These are phyloP conservation scores for Russula emetica DNA, from an alignment of 768 basidiomycete genomes.

Conservation along the genomic window DNA sequence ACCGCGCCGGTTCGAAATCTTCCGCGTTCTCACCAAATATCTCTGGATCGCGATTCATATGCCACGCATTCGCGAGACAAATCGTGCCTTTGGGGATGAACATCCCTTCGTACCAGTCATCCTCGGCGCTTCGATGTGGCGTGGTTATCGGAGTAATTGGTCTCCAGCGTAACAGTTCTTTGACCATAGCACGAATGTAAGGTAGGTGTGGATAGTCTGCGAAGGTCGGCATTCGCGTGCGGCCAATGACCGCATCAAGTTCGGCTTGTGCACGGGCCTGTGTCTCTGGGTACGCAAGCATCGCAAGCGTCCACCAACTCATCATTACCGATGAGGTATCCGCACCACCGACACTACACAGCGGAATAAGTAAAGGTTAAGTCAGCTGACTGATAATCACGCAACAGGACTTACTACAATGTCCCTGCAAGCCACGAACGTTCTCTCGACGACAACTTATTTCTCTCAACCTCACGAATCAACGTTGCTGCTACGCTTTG, in stretches of 20 bases:
- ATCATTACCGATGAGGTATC: neutral
- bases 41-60: constrained; percentile 30
- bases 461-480: too few relatives aligned
- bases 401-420: neutral
- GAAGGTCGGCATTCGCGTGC: constrained; percentile 1
- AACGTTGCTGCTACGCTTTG: neutral
- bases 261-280: neutral
- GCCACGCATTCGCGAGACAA: constrained; percentile 33
- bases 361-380: too few relatives aligned
- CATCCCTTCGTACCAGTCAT: constrained; percentile 21
- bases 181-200: constrained; percentile 11
- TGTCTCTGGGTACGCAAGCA: constrained; percentile 5
- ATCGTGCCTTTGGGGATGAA: constrained; percentile 33
- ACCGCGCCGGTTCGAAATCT: constrained; percentile 29
- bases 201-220: constrained; percentile 8
- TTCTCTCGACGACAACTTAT: neutral
- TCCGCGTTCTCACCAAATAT: constrained; percentile 30
- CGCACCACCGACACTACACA: neutral
- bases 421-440: constrained; percentile 1
- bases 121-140: neutral
- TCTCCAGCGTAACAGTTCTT: constrained; percentile 3
- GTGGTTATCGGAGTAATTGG: neutral
- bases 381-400: neutral
- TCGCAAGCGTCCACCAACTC: neutral
- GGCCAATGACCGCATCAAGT: constrained; percentile 3